Percentiles rank a stretch among this genome's conserved stretches.
phyloP scores from a whole-genome alignment of 805 yeast genomes.

The Pichia sporocuriosa region DNA sequence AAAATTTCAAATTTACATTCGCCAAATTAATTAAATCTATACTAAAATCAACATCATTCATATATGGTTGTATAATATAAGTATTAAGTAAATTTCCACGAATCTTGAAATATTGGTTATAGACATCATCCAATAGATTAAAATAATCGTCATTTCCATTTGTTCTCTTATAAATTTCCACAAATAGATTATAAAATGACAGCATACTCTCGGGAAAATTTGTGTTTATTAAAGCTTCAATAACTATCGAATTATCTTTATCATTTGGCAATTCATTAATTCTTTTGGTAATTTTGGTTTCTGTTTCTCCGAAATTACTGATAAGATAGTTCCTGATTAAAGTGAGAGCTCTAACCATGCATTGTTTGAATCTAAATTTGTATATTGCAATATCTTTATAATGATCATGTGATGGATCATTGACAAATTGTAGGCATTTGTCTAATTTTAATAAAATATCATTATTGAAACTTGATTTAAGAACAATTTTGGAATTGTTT shows the following conservation, averaged over 20 bases:
- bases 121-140: slow-evolving; percentile 63
- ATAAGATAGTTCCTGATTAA: slow-evolving; percentile 63
- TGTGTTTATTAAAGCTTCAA: slow-evolving; percentile 54
- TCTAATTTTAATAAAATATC: slow-evolving; percentile 55
- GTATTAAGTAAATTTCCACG: slow-evolving; percentile 44
- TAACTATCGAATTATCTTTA: slow-evolving; percentile 1
- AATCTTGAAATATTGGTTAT: slow-evolving; percentile 52
- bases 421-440: slow-evolving; percentile 54
- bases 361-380: slow-evolving; percentile 68
- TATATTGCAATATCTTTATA: slow-evolving; percentile 68
- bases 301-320: slow-evolving; percentile 33
- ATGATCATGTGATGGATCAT: slow-evolving; percentile 38
- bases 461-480: slow-evolving; percentile 46
- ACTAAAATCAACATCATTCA: slow-evolving; percentile 19
- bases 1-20: slow-evolving; percentile 55
- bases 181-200: slow-evolving; percentile 14
- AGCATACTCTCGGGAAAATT: slow-evolving; percentile 42
- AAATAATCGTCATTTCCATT: slow-evolving; percentile 38
- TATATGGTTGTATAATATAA: slow-evolving; percentile 28
- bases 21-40: slow-evolving; percentile 49
- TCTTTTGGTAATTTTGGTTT: slow-evolving; percentile 18
- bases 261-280: slow-evolving; percentile 9
- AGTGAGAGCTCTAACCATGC: slow-evolving; percentile 74
- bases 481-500: slow-evolving; percentile 58
- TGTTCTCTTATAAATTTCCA: slow-evolving; percentile 21